Evolutionary conservation across 805 yeast species (phyloP).

Genomic region (Candida gorgasii): DNA sequence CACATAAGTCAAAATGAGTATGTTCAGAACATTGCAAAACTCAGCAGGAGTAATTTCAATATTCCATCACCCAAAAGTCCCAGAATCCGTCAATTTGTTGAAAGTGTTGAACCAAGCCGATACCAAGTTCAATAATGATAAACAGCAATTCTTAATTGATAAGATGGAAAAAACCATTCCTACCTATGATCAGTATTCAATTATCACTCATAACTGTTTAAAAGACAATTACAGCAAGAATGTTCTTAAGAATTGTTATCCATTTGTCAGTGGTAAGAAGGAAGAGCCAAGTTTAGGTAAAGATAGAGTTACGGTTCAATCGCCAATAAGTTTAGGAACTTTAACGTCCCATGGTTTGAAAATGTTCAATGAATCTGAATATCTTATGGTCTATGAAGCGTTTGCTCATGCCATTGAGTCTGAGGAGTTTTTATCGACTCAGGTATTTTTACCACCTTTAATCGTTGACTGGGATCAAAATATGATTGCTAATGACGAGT

Average conservation of each 20-base stretch:
- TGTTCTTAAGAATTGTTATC: conserved; percentile 33
- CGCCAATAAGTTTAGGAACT: conserved; percentile 17
- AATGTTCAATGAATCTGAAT: conserved; percentile 39
- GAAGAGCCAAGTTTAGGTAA: conserved; percentile 15
- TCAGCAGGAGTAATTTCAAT: conserved; percentile 43
- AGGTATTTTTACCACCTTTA: conserved; percentile 41
- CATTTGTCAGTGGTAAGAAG: conserved; percentile 34
- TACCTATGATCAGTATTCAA: conserved; percentile 41
- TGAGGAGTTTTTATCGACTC: conserved; percentile 27
- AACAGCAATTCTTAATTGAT: conserved; percentile 35
- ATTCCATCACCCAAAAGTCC: conserved; percentile 40
- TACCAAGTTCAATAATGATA: conserved; percentile 28
- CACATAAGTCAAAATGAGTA: conserved; percentile 12
- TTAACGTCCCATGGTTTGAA: conserved; percentile 28
- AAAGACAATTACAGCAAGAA: conserved; percentile 24
- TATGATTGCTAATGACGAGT: conserved; percentile 39
- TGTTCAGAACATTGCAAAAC: conserved; percentile 43
- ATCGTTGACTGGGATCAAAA: conserved; percentile 50
- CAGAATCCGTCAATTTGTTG: conserved; percentile 32
- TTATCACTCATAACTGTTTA: conserved; percentile 28
- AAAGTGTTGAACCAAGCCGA: conserved; percentile 32
- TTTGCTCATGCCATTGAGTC: conserved; percentile 28
- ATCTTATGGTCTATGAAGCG: conserved; percentile 38
- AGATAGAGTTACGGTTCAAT: conserved; percentile 18
- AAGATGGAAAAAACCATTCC: conserved; percentile 41